Conservation (phyloP, 768 basidiomycete species). For the Leucosporidium creatinivorum region DNA sequence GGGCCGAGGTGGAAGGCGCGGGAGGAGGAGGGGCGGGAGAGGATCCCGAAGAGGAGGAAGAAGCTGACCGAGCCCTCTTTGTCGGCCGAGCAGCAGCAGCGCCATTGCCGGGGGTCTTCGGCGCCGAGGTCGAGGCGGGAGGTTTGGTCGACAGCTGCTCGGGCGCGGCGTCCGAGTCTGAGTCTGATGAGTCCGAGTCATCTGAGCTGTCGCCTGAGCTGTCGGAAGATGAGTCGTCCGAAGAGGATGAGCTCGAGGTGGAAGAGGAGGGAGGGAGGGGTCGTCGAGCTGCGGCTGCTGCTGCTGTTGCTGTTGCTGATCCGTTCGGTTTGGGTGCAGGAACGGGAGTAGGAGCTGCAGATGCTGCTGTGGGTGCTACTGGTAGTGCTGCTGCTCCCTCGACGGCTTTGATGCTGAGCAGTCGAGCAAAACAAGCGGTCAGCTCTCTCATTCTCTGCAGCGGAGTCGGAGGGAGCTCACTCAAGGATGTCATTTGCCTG, state of each 20-base stretch:
- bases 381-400: neutral
- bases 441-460: neutral
- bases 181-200: neutral
- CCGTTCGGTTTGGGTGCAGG: neutral
- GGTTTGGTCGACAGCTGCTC: neutral
- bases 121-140: neutral
- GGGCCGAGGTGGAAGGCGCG: neutral
- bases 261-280: neutral
- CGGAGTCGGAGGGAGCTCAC: neutral
- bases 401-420: slow-evolving; percentile 13
- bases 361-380: neutral
- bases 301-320: neutral
- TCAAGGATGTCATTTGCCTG: slow-evolving; percentile 31
- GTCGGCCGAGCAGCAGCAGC: neutral
- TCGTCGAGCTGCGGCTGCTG: too few species aligned
- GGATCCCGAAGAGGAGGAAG: neutral
- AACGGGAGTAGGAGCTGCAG: neutral
- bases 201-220: neutral
- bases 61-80: neutral
- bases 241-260: neutral
- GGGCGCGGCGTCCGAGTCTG: neutral
- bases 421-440: neutral
- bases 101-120: neutral
- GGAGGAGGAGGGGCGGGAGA: neutral
- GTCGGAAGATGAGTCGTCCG: too few species aligned